phyloP scores from a whole-genome alignment of 345 rosid genomes.

The Viola odorata region DNA sequence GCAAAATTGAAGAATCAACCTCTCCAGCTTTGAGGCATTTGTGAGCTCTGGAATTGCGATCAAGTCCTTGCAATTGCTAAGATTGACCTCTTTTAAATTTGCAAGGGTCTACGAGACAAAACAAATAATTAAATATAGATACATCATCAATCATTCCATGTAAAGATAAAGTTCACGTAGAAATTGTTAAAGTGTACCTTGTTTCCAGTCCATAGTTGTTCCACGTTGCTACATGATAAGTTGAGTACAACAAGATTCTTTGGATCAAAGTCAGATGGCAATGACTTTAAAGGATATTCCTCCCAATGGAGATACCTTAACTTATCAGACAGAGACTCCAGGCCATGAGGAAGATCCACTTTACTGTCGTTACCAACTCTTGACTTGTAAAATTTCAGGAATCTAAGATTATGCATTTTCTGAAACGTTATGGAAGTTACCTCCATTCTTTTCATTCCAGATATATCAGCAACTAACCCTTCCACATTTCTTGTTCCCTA shows the following conservation, averaged over 20 bases:
- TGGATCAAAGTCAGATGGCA: slow-evolving; percentile 7
- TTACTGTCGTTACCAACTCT: neutral
- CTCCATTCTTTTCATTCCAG: neutral
- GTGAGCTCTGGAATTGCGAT: neutral
- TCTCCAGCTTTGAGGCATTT: neutral
- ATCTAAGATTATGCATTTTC: slow-evolving; percentile 8
- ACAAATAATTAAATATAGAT: no score
- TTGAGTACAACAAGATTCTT: slow-evolving; percentile 4
- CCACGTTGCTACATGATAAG: slow-evolving; percentile 6
- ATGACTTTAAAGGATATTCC: slow-evolving; percentile 1
- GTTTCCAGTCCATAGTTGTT: slow-evolving; percentile 6
- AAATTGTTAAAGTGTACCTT: slow-evolving; percentile 11
- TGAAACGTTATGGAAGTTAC: neutral
- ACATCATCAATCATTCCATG: no score
- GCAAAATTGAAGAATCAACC: neutral
- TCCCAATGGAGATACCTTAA: slow-evolving; percentile 17
- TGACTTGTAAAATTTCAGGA: slow-evolving; percentile 1
- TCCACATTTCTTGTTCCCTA: slow-evolving; percentile 3
- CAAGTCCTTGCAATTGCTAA: no score
- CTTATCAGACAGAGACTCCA: neutral
- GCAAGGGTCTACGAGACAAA: no score
- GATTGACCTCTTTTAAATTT: no score
- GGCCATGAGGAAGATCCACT: neutral
- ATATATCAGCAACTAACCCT: neutral
- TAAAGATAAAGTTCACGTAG: neutral